phyloP scores from a whole-genome alignment of 75 land plant species.

The Pinus tabuliformis region DNA sequence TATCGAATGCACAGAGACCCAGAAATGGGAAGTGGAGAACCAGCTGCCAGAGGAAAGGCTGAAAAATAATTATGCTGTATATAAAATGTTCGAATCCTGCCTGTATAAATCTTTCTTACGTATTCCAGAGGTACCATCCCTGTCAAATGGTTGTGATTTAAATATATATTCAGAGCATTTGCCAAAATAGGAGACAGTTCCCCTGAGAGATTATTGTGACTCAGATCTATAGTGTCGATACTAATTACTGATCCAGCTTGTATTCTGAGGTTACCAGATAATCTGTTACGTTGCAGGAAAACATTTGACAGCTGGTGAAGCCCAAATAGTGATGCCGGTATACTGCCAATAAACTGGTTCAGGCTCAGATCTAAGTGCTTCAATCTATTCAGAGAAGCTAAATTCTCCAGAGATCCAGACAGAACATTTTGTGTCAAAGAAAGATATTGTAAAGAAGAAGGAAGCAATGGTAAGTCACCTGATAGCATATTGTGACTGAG shows the following conservation, averaged over 20 bases:
- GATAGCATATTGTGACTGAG: conserved; percentile 26
- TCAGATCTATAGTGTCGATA: conserved; percentile 39
- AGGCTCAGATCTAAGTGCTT: conserved; percentile 38
- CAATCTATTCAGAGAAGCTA: conserved; percentile 17
- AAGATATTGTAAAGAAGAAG: conserved; percentile 37
- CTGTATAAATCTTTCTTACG: conserved; percentile 13
- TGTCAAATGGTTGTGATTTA: conserved; percentile 37
- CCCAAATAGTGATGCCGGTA: conserved; percentile 30
- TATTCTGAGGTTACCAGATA: conserved; percentile 20
- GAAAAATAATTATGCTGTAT: conserved; percentile 49
- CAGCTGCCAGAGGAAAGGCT: conserved; percentile 17
- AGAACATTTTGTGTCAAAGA: conserved; percentile 27
- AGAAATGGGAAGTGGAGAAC: conserved; percentile 16
- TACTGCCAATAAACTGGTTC: conserved; percentile 40
- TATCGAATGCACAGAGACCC: conserved; percentile 41
- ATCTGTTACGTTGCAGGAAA: conserved; percentile 42
- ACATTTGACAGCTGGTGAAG: conserved; percentile 14
- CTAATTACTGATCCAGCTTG: background rate
- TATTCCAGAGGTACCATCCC: conserved; percentile 49
- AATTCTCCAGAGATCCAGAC: conserved; percentile 31
- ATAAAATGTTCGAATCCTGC: conserved; percentile 33
- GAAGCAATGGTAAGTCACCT: conserved; percentile 42
- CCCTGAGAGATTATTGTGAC: conserved; percentile 42
- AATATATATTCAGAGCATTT: conserved; percentile 16
- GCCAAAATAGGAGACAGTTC: conserved; percentile 18